Base-by-base conservation (phyloP, 73 alveolate genomes). In the Paramecium tetraurelia region DNA sequence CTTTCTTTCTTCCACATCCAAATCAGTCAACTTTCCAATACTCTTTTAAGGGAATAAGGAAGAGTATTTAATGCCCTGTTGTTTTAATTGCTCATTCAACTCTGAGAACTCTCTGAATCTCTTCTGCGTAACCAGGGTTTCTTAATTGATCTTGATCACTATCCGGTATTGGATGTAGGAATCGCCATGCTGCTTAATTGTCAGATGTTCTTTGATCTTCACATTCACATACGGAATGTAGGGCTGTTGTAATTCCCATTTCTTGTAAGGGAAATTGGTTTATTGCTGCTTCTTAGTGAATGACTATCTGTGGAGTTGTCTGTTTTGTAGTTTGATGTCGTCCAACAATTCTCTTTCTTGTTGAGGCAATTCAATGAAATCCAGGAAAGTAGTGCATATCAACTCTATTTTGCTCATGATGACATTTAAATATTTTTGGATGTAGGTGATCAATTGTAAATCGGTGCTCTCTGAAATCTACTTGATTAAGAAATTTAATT, bases 21-120 rank as follows among this genome's bases (percentile, higher is more conserved):
- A 63, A 9, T 63, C 41, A 27, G 44, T 63, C 29, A 63, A 63
- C 9, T 33, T 27, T 12, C 41, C 46, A 10, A 63, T 63, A 14
- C 24, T 33, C 14, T 63, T 63, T 63, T 63, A 29, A 0, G 84
- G 84, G 10, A 63, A 63, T 7, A 33, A 41, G 7, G 84, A 33
- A 9, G 46, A 63, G 16, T 24, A 20, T 80, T 44, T 80, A 12
- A 80, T 24, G 1, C 72, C 72, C 11, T 31, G 35, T 20, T 80
- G 11, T 80, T 35, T 80, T 18, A 80, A 41, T 24, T 33, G 6
- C 22, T 80, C 90, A 80, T 80, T n/a, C 27, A 80, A 80, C 22
- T 80, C 90, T 44, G 44, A 14, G 18, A 80, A 80, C 24, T 80
- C 90, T 8, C 63, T 80, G 22, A 21, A 80, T 80, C 90, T 80